Conservation (phyloP, 805 yeast genomes). For the Monosporozyma unispora region DNA sequence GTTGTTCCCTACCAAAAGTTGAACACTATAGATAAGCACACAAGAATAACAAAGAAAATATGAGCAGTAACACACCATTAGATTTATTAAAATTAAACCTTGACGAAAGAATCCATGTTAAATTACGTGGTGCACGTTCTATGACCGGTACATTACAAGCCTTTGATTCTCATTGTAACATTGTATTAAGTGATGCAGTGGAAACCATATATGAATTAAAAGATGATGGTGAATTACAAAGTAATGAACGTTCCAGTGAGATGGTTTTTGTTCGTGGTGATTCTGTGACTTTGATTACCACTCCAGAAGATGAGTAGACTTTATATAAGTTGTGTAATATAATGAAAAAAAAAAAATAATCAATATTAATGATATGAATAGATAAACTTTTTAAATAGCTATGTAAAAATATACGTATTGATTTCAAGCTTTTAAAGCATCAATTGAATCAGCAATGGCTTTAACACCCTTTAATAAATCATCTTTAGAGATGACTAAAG, state of each 20-base stretch:
- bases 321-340: background rate
- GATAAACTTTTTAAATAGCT: no score
- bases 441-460: slow-evolving; percentile 41
- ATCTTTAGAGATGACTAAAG: slow-evolving; percentile 80
- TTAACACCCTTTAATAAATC: slow-evolving; percentile 77
- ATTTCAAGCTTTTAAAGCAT: background rate
- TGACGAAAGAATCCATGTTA: slow-evolving; percentile 80
- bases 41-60: background rate
- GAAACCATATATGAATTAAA: slow-evolving; percentile 65
- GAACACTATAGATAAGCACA: background rate
- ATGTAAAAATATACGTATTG: background rate
- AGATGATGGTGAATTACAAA: slow-evolving; percentile 35
- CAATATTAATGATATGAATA: slow-evolving; percentile 20
- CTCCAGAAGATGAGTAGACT: slow-evolving; percentile 28
- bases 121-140: slow-evolving; percentile 90
- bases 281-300: slow-evolving; percentile 75
- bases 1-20: background rate
- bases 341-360: background rate
- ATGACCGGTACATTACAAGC: slow-evolving; percentile 85
- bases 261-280: slow-evolving; percentile 98
- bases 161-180: slow-evolving; percentile 92
- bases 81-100: slow-evolving; percentile 78
- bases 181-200: slow-evolving; percentile 86
- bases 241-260: slow-evolving; percentile 53
- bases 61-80: slow-evolving; percentile 56